Evolutionary conservation across 106 monocot species (phyloP).

Genomic region (Triglochin maritima): DNA sequence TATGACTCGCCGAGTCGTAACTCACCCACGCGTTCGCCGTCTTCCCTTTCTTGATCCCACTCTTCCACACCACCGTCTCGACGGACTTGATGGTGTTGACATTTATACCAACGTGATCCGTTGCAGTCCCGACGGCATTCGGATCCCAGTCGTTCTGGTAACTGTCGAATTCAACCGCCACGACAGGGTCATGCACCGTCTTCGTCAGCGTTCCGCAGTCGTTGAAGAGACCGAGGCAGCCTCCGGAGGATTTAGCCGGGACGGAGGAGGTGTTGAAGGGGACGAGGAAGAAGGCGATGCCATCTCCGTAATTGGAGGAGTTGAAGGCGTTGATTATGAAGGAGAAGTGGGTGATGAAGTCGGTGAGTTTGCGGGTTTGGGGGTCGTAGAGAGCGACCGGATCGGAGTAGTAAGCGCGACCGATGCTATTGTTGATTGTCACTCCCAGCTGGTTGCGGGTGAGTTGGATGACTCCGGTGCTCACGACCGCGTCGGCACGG

Average conservation of each 20-base stretch:
- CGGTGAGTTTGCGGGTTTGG: background rate
- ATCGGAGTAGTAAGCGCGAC: conserved; percentile 14
- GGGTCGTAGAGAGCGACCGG: background rate
- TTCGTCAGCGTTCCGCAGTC: background rate
- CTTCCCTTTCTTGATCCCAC: conserved; percentile 20
- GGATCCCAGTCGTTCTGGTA: conserved; percentile 47
- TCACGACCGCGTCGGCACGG: too few relatives aligned
- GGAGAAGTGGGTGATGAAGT: conserved; percentile 39
- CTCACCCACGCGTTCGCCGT: conserved; percentile 34
- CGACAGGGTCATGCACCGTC: background rate
- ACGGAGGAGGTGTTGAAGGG: conserved; percentile 24
- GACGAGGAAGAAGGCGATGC: conserved; percentile 65
- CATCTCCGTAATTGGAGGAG: conserved; percentile 30
- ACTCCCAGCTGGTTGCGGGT: background rate
- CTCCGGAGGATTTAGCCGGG: conserved; percentile 30
- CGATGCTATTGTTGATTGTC: conserved; percentile 2
- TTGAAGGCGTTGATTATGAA: conserved; percentile 33
- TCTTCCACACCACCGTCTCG: conserved; percentile 15
- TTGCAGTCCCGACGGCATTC: background rate
- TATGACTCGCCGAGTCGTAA: conserved; percentile 26
- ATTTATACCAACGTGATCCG: conserved; percentile 58
- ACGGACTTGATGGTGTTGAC: conserved; percentile 31
- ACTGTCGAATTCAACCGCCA: conserved; percentile 61
- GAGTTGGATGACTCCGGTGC: too few relatives aligned
- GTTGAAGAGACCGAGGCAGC: conserved; percentile 37